Percentiles rank a stretch among this genome's conserved stretches.
phyloP scores from a whole-genome alignment of 345 rosid species.

The Boechera stricta region DNA sequence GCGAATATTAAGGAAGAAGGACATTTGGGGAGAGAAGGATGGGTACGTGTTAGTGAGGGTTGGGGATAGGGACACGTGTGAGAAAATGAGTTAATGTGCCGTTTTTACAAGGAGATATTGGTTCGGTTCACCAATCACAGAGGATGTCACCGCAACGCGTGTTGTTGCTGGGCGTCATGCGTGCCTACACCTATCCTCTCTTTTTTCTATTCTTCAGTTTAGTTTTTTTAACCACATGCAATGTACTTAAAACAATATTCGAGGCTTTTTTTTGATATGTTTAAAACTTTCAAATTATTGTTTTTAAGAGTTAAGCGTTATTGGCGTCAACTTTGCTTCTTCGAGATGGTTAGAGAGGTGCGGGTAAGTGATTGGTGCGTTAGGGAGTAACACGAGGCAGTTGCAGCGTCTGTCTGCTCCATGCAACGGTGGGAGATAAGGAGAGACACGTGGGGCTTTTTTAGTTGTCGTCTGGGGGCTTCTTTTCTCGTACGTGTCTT shows the following conservation, averaged over 20 bases:
- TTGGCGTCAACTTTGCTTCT: conserved; percentile 32
- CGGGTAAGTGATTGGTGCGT: conserved; percentile 18
- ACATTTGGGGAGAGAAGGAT: conserved; percentile 60
- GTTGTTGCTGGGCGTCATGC: conserved; percentile 73
- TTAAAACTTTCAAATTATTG: background rate
- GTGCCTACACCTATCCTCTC: conserved; percentile 74
- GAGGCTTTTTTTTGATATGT: background rate
- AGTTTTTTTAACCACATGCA: conserved; percentile 36
- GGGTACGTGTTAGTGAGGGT: conserved; percentile 76
- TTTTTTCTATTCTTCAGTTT: conserved; percentile 25
- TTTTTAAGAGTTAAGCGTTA: conserved; percentile 25
- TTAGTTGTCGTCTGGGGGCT: conserved; percentile 39
- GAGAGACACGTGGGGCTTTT: conserved; percentile 31
- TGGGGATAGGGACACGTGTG: conserved; percentile 62
- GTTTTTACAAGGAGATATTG: conserved; percentile 40
- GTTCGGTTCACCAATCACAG: conserved; percentile 53
- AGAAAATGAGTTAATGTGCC: conserved; percentile 49
- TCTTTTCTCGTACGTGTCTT: conserved; percentile 46
- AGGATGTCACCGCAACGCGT: conserved; percentile 56
- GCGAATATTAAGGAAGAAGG: conserved; percentile 49
- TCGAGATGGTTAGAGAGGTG: conserved; percentile 27
- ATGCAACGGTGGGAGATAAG: conserved; percentile 55
- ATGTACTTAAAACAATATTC: conserved; percentile 8
- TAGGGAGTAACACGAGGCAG: conserved; percentile 43
- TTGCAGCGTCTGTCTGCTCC: conserved; percentile 49